Evolutionary conservation across 2,329 filamentous ascomycete genomes (phyloP).

Genomic region (Alternaria solani): DNA sequence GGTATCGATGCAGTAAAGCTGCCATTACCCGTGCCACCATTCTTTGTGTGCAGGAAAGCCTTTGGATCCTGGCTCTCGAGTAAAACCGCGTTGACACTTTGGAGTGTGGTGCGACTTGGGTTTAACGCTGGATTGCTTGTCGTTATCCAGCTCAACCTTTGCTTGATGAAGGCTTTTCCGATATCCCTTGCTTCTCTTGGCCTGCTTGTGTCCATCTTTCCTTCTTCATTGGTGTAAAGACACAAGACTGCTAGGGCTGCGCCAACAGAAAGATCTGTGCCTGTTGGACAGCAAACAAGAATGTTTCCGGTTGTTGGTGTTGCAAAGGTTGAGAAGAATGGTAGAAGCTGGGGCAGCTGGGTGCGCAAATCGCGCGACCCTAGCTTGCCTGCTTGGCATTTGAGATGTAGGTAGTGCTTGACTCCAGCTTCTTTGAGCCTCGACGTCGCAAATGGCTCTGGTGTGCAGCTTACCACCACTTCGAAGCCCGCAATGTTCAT

Average conservation of each 20-base stretch:
- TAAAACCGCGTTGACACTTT: constrained; percentile 90
- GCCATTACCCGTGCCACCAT: background rate
- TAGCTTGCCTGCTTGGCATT: constrained; percentile 74
- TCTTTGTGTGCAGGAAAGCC: background rate
- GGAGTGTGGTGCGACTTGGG: constrained; percentile 82
- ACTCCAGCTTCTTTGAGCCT: constrained; percentile 22
- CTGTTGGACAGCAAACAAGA: constrained; percentile 74
- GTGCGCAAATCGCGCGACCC: constrained; percentile 84
- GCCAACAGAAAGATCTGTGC: constrained; percentile 82
- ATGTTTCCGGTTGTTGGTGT: constrained; percentile 11
- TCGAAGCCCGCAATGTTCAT: constrained; percentile 49
- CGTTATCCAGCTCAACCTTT: constrained; percentile 82
- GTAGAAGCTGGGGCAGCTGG: constrained; percentile 69
- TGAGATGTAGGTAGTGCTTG: constrained; percentile 64
- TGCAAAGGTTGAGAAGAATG: constrained; percentile 55
- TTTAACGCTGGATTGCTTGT: constrained; percentile 80
- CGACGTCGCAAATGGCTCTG: constrained; percentile 46
- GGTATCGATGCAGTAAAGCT: background rate
- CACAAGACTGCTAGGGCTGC: constrained; percentile 79
- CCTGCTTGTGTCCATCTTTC: constrained; percentile 44
- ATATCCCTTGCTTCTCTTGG: constrained; percentile 48
- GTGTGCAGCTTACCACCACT: constrained; percentile 55
- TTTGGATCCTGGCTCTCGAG: constrained; percentile 59
- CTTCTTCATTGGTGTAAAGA: constrained; percentile 72
- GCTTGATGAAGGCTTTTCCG: constrained; percentile 79